These are phyloP conservation scores for Komagataella pseudopastoris DNA, from an alignment of 805 yeast genomes.

Conservation along the genomic window DNA sequence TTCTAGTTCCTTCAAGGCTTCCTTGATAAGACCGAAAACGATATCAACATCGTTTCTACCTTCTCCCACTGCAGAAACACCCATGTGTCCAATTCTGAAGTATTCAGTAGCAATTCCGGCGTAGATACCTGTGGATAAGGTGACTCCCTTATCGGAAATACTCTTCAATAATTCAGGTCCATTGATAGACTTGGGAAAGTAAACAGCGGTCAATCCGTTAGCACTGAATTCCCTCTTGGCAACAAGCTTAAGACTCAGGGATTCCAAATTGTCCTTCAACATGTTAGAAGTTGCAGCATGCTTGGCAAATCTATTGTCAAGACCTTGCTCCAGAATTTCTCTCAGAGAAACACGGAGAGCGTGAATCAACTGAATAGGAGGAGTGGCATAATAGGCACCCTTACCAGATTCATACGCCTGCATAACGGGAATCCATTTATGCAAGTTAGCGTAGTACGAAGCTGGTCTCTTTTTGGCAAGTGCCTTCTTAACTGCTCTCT, in stretches of 20 bases:
- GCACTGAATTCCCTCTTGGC: constrained; percentile 58
- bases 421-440: constrained; percentile 85
- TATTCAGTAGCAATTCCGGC: constrained; percentile 67
- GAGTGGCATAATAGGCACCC: constrained; percentile 89
- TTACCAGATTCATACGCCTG: constrained; percentile 69
- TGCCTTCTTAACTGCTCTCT: constrained; percentile 58
- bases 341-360: constrained; percentile 67
- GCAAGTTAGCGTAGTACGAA: constrained; percentile 56
- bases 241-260: constrained; percentile 57
- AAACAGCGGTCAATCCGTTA: constrained; percentile 76
- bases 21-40: constrained; percentile 32
- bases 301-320: constrained; percentile 47
- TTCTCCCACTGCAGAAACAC: constrained; percentile 53
- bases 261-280: constrained; percentile 46
- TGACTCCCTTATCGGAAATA: constrained; percentile 51
- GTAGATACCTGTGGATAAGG: constrained; percentile 85
- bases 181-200: constrained; percentile 62
- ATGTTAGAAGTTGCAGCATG: constrained; percentile 50
- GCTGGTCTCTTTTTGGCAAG: constrained; percentile 30
- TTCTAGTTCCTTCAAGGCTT: constrained; percentile 25
- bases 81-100: constrained; percentile 96
- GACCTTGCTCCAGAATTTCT: constrained; percentile 43
- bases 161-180: constrained; percentile 53
- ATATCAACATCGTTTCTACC: constrained; percentile 39
- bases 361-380: constrained; percentile 79